A percentile compares a stretch with the other conserved stretches of the same genome.
These are phyloP conservation scores for Paramecium pentaurelia DNA, from an alignment of 73 alveolate genomes.

Conservation along the genomic window DNA sequence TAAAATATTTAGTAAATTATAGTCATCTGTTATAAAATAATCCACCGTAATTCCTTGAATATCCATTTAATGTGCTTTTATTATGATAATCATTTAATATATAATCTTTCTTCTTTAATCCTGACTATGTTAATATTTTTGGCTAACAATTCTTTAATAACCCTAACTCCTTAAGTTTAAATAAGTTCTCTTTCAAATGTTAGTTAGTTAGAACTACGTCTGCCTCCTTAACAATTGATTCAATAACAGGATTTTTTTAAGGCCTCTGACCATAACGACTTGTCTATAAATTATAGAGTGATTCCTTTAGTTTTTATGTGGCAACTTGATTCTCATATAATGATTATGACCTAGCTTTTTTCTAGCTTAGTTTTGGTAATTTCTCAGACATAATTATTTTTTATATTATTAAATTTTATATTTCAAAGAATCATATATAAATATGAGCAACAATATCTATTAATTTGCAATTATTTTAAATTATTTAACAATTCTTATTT, in stretches of 20 bases:
- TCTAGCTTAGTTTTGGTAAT: background rate
- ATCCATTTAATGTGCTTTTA: slow-evolving; percentile 21
- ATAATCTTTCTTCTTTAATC: slow-evolving; percentile 3
- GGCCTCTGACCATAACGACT: slow-evolving; percentile 17
- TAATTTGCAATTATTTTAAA: background rate
- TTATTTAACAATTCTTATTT: background rate
- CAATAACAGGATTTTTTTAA: slow-evolving; percentile 28
- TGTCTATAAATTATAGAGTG: background rate
- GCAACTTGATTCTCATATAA: background rate
- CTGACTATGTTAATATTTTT: background rate
- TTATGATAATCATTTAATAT: slow-evolving; percentile 28
- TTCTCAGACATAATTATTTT: background rate
- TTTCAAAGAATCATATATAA: background rate
- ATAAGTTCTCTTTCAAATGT: background rate
- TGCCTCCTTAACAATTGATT: background rate
- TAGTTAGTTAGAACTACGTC: background rate
- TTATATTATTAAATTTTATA: background rate
- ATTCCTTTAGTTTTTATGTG: background rate
- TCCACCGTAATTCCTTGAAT: slow-evolving; percentile 34
- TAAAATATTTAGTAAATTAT: background rate
- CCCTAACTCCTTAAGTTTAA: background rate
- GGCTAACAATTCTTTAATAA: slow-evolving; percentile 1
- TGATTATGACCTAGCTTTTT: background rate
- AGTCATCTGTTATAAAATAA: slow-evolving; percentile 26
- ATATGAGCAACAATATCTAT: background rate